These are phyloP conservation scores for Verticillium nubilum DNA, from an alignment of 2,329 filamentous ascomycete genomes.

Conservation along the genomic window DNA sequence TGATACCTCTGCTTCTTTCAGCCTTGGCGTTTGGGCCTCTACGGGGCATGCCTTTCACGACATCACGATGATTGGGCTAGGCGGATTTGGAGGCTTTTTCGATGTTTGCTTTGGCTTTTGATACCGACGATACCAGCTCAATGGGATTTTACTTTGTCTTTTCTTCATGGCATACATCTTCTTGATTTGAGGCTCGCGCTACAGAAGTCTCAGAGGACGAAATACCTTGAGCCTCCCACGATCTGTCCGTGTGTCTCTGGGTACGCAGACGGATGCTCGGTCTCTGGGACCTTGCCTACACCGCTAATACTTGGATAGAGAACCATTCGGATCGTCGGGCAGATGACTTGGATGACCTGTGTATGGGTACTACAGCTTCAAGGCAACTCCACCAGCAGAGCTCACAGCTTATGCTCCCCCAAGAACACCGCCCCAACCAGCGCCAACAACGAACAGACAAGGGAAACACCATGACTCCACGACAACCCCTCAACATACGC, in stretches of 20 bases:
- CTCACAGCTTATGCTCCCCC: conserved; percentile 15
- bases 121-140: neutral
- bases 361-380: no score
- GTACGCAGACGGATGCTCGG: no score
- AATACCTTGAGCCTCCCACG: no score
- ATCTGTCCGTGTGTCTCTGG: no score
- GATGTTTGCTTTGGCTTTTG: neutral
- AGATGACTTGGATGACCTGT: no score
- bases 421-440: neutral
- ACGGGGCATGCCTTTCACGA: neutral
- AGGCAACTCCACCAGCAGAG: no score
- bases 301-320: no score
- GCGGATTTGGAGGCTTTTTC: neutral
- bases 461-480: conserved; percentile 26
- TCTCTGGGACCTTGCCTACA: no score
- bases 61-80: neutral
- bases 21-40: neutral
- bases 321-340: no score
- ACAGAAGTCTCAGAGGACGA: no score
- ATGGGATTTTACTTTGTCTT: neutral
- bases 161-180: no score
- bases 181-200: no score
- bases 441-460: conserved; percentile 11
- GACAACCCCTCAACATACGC: conserved; percentile 28
- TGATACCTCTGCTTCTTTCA: neutral